Evolutionary conservation across 192 early-diverging fungal genomes (phyloP).

Genomic region (Coemansia sp.): DNA sequence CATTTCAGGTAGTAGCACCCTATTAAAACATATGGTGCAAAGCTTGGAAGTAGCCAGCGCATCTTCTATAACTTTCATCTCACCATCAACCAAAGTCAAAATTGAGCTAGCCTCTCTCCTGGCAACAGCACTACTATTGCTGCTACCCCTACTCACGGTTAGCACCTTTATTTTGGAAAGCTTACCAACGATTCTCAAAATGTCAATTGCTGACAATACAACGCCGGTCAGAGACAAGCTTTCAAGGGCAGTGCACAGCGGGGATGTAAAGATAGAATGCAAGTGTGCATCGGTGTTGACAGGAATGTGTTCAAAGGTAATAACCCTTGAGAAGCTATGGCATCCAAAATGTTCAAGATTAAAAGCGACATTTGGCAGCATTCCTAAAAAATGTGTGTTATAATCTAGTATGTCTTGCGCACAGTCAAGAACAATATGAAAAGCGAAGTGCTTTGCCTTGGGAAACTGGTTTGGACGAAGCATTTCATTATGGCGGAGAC

Average conservation of each 20-base stretch:
- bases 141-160: too few relatives aligned
- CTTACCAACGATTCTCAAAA: neutral
- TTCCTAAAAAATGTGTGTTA: neutral
- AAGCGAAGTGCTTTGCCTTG: neutral
- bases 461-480: conserved; percentile 2
- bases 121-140: neutral
- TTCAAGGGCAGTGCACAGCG: neutral
- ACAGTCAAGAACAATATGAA: neutral
- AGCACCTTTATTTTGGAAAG: neutral
- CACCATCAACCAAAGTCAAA: too few relatives aligned
- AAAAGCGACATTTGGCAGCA: neutral
- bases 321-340: neutral
- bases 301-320: neutral
- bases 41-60: neutral
- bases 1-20: neutral
- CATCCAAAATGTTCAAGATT: neutral
- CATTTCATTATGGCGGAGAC: neutral
- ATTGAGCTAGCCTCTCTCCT: too few relatives aligned
- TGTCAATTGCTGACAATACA: neutral
- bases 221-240: neutral
- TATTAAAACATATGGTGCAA: neutral
- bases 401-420: neutral
- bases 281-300: neutral
- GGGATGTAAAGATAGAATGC: neutral
- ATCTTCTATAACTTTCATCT: neutral